Conservation (phyloP, 83 land plant genomes). For the Thuja plicata region DNA sequence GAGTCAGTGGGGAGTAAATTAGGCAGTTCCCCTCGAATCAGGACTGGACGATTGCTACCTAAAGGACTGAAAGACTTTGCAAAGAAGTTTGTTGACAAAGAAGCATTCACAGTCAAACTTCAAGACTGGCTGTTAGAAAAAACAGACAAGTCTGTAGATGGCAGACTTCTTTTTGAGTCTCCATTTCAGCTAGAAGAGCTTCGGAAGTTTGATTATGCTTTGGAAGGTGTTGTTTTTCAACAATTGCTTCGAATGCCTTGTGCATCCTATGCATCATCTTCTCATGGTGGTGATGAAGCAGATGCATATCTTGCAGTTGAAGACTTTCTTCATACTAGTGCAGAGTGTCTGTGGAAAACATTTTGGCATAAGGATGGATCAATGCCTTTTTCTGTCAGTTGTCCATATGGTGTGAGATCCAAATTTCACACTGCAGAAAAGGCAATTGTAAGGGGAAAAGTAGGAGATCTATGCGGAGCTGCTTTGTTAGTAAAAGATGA, state of each 20-base stretch:
- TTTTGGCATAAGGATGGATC: constrained; percentile 69
- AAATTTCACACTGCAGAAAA: constrained; percentile 56
- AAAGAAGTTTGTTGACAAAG: constrained; percentile 46
- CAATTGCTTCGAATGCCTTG: constrained; percentile 86
- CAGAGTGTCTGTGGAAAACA: constrained; percentile 68
- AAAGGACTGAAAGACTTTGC: constrained; percentile 52
- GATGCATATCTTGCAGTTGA: constrained; percentile 74
- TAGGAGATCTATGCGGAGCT: constrained; percentile 37
- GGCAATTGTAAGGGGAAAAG: constrained; percentile 49
- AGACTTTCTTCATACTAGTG: constrained; percentile 70
- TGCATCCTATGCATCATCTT: constrained; percentile 40
- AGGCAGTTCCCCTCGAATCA: constrained; percentile 18
- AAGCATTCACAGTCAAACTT: constrained; percentile 43
- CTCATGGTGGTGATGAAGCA: constrained; percentile 34
- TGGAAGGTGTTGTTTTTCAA: constrained; percentile 79
- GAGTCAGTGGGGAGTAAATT: constrained; percentile 27
- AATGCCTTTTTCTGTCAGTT: constrained; percentile 62
- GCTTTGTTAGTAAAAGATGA: constrained; percentile 51
- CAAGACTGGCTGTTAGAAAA: constrained; percentile 67
- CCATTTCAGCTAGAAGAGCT: constrained; percentile 73
- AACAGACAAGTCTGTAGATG: constrained; percentile 17
- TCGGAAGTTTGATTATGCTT: constrained; percentile 72
- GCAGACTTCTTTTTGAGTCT: constrained; percentile 27
- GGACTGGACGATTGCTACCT: constrained; percentile 26
- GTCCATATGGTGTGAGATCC: constrained; percentile 50